phyloP scores from a whole-genome alignment of 179 eudicot genomes.

The Patellifolia procumbens region DNA sequence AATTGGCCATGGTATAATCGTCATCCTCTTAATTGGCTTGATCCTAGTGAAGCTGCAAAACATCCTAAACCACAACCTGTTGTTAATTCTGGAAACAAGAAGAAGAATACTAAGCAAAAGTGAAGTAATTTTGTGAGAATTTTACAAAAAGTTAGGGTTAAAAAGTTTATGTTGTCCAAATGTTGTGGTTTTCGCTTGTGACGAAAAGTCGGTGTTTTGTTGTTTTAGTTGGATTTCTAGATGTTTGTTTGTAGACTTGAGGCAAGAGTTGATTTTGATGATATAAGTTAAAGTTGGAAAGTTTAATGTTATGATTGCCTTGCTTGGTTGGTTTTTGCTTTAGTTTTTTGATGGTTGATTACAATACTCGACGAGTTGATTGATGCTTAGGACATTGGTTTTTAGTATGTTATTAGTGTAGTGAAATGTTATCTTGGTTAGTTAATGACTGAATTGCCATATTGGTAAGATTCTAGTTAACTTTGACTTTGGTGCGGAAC shows the following conservation, averaged over 20 bases:
- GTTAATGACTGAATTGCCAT: too few species aligned
- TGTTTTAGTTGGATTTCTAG: not conserved
- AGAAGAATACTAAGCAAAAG: slow-evolving; percentile 68
- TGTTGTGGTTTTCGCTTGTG: not conserved
- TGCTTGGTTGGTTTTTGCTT: not conserved
- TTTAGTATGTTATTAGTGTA: too few species aligned
- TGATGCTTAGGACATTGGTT: too few species aligned
- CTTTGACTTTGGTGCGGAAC: too few species aligned
- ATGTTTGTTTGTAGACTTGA: slow-evolving; percentile 14
- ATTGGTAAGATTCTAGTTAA: too few species aligned
- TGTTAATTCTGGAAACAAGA: slow-evolving; percentile 40
- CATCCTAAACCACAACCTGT: slow-evolving; percentile 64
- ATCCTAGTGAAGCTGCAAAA: slow-evolving; percentile 59
- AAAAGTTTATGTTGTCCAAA: not conserved
- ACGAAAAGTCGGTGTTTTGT: not conserved
- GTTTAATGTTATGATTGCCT: not conserved
- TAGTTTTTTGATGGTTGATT: not conserved
- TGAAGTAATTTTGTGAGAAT: not conserved
- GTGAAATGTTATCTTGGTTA: too few species aligned
- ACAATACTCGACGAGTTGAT: too few species aligned
- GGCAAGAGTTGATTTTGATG: slow-evolving; percentile 12
- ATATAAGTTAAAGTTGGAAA: not conserved
- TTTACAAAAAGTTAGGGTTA: not conserved
- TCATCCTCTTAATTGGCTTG: slow-evolving; percentile 78
- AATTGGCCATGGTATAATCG: slow-evolving; percentile 81